Conservation (phyloP, 768 basidiomycete genomes). For the Mycena venus region DNA sequence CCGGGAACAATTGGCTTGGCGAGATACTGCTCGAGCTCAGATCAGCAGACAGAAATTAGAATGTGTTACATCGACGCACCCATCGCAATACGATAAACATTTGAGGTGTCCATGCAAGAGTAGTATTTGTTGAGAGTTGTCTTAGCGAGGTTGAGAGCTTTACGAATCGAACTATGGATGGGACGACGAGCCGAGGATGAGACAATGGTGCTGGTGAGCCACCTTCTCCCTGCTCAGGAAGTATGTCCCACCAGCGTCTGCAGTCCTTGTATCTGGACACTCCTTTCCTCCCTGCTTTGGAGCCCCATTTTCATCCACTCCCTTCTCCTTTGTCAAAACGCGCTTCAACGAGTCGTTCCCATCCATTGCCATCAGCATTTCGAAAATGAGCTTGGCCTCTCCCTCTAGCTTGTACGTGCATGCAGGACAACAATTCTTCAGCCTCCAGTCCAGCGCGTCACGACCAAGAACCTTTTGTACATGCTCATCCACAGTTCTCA, state of each 20-base stretch:
- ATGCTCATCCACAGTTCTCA: background rate
- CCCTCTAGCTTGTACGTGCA: slow-evolving; percentile 41
- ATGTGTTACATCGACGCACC: no score
- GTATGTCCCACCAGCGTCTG: background rate
- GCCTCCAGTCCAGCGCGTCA: slow-evolving; percentile 36
- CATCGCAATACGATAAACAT: no score
- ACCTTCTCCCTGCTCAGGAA: background rate
- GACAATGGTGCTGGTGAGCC: slow-evolving; percentile 23
- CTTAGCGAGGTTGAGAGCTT: background rate
- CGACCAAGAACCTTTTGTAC: slow-evolving; percentile 23
- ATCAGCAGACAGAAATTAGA: no score
- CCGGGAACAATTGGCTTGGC: no score
- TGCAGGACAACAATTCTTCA: slow-evolving; percentile 40
- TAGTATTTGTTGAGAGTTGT: background rate
- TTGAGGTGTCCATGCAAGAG: no score
- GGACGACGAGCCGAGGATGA: background rate
- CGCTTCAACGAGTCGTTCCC: background rate
- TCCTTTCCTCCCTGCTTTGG: background rate
- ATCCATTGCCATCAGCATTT: slow-evolving; percentile 22
- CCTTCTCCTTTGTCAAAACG: background rate
- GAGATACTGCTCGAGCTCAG: no score
- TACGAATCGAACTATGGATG: background rate
- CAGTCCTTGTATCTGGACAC: background rate
- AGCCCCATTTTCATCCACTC: background rate
- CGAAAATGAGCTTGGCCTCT: slow-evolving; percentile 22